A percentile compares a stretch with the other conserved stretches of the same genome.
Evolutionary conservation across 306 rosid species (phyloP).

Genomic region (Canavalia ensiformis): DNA sequence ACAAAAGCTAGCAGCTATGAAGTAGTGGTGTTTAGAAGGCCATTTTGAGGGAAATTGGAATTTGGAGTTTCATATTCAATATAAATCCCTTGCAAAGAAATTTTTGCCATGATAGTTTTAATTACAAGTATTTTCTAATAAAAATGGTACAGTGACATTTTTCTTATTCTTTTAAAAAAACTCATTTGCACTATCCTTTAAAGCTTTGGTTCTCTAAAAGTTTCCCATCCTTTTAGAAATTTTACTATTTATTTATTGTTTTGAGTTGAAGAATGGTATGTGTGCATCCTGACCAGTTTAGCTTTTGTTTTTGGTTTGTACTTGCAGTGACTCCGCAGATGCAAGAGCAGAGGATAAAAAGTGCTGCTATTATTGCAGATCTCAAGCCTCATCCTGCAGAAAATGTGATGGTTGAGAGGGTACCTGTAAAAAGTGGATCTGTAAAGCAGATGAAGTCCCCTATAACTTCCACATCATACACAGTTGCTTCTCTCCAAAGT

Average conservation of each 20-base stretch:
- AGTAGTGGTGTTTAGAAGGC: not conserved
- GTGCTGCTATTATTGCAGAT: slow-evolving; percentile 67
- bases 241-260: not conserved
- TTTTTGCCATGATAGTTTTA: slow-evolving; percentile 14
- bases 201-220: slow-evolving; percentile 24
- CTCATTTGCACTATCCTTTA: slow-evolving; percentile 11
- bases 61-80: slow-evolving; percentile 12
- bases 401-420: slow-evolving; percentile 67
- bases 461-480: slow-evolving; percentile 88
- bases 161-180: not conserved
- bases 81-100: not conserved
- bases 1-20: not conserved
- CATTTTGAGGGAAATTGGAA: not conserved
- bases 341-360: slow-evolving; percentile 84
- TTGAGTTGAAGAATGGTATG: slow-evolving; percentile 1
- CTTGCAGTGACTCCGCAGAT: slow-evolving; percentile 72
- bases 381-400: slow-evolving; percentile 88
- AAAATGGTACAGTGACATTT: slow-evolving; percentile 2
- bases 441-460: slow-evolving; percentile 82
- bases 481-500: slow-evolving; percentile 91
- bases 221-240: not conserved
- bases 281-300: slow-evolving; percentile 29
- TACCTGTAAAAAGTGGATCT: slow-evolving; percentile 79
- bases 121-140: not conserved
- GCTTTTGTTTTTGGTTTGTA: slow-evolving; percentile 35